Conservation (phyloP, 345 rosid genomes). For the Eucalyptus tenuipes region DNA sequence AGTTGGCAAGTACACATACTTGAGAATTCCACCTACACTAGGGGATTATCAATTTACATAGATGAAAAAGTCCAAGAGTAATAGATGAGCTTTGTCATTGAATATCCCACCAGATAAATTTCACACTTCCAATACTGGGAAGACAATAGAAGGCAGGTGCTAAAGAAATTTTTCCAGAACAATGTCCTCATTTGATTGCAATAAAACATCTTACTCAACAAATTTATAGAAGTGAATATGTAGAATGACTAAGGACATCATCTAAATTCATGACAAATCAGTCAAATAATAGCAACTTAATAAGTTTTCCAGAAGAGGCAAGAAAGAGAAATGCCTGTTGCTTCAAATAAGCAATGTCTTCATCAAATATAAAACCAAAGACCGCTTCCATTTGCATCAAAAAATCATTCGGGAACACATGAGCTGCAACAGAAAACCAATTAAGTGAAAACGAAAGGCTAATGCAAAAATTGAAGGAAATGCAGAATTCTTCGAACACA, state of each 20-base stretch:
- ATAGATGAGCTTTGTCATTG: background rate
- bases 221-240: background rate
- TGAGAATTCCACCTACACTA: background rate
- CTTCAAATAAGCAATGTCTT: conserved; percentile 50
- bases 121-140: background rate
- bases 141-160: background rate
- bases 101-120: background rate
- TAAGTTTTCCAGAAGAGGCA: background rate
- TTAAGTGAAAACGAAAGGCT: conserved; percentile 1
- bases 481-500: background rate
- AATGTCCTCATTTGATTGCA: background rate
- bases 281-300: background rate
- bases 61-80: background rate
- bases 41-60: background rate
- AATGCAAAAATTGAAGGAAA: background rate
- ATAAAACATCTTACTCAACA: background rate
- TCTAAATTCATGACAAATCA: background rate
- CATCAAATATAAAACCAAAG: conserved; percentile 61
- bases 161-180: background rate
- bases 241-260: background rate
- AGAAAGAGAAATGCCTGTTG: conserved; percentile 43
- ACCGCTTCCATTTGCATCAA: conserved; percentile 84
- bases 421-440: conserved; percentile 42
- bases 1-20: background rate
- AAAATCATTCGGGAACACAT: conserved; percentile 33